Conservation (phyloP, 352 stramenopile species). For the Blastocystis sp. region DNA sequence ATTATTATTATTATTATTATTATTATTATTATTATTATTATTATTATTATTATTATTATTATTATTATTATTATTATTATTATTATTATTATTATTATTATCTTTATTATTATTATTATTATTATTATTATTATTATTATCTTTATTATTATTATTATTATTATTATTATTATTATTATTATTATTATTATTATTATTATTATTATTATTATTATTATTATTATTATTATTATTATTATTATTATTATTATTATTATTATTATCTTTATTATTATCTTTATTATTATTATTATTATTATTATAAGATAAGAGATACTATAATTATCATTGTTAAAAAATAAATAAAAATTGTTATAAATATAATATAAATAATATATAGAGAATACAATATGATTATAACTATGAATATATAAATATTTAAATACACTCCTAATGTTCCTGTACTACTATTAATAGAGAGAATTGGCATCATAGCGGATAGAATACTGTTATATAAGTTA, state of each 20-base stretch:
- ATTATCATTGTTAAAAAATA: neutral
- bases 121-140: too few species aligned
- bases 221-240: conserved; percentile 21
- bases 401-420: neutral
- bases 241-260: conserved; percentile 22
- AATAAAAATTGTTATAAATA: neutral
- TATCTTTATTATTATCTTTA: conserved; percentile 32
- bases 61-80: too few species aligned
- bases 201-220: neutral
- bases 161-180: too few species aligned
- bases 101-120: too few species aligned
- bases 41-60: too few species aligned
- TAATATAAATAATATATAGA: neutral
- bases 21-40: too few species aligned
- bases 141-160: too few species aligned
- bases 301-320: neutral
- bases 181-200: neutral
- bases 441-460: conserved; percentile 32
- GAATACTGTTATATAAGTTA: conserved; percentile 51
- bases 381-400: neutral
- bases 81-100: too few species aligned
- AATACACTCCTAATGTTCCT: neutral
- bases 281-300: conserved; percentile 15
- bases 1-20: too few species aligned
- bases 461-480: conserved; percentile 38